Evolutionary conservation across 371 early-diverging fungal genomes (phyloP).

Genomic region (Ordospora colligata): DNA sequence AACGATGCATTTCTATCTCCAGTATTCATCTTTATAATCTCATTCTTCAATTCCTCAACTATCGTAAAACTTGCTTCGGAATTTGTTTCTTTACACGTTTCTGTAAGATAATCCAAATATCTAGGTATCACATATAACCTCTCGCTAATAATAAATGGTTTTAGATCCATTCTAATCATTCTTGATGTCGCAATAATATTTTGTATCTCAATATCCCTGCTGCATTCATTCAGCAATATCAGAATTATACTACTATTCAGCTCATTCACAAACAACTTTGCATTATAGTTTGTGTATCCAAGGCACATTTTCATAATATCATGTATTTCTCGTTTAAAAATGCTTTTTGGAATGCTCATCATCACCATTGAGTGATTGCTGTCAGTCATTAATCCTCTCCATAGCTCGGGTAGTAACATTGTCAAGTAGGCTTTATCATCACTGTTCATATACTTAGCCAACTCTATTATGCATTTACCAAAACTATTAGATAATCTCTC

Average conservation of each 20-base stretch:
- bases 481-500: background rate
- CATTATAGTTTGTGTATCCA: conserved; percentile 10
- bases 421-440: background rate
- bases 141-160: background rate
- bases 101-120: background rate
- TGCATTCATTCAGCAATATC: background rate
- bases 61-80: background rate
- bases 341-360: background rate
- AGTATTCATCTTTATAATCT: background rate
- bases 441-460: background rate
- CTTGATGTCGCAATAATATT: background rate
- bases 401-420: background rate
- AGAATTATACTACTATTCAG: background rate
- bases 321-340: background rate
- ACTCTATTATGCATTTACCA: background rate
- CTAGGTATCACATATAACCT: background rate
- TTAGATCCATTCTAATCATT: background rate
- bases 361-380: background rate
- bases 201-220: background rate
- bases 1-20: too few relatives aligned
- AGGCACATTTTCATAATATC: conserved; percentile 17
- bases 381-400: background rate
- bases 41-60: background rate
- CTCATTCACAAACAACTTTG: background rate
- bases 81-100: background rate